Base-by-base conservation (phyloP, 83 land plant genomes). In the Picea abies region DNA sequence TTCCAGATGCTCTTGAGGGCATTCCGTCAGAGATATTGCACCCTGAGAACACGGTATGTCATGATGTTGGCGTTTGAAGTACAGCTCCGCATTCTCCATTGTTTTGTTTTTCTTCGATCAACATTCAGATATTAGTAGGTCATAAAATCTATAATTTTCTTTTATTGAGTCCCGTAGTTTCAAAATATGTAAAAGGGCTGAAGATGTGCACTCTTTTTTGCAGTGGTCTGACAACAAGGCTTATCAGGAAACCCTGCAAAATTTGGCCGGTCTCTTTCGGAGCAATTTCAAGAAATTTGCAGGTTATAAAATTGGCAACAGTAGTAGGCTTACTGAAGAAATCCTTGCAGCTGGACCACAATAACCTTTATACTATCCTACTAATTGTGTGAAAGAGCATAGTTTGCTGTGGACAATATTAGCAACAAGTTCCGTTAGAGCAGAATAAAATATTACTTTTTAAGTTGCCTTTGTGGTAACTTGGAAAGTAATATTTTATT, bases 151-250 rank as follows among this genome's bases (percentile, higher is more conserved):
- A 14, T 23, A 26, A 41, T 44, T 68, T 71, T 4, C 14, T 68
- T 44, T 22, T 25, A 15, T 20, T 82, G 20, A 19, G 17, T 5
- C 17, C 47, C 29, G 9, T 11, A 17, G 26, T 79, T 25, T 62
- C 7, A 12, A 37, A n/a, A 6, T 35, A 17, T 5, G 23, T 44
- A 23, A 56, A 78, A 15, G 37, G 4, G 22, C 14, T 80, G 49
- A 37, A 16, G 15, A 19, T 5, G 2, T 80, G 82, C 15, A 14
- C 17, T 26, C 32, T 72, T 80, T 60, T 9, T 23, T 82, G 83
- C 84, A 83, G 84, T 83, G 84, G 84, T 52, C 81, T 23, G 68
- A 83, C 60, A 60, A 78, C 29, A 83, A 83, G 82, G 80, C 81
- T 8, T 83, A 83, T 67, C 39, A 61, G 16, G 82, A 83, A 61